Evolutionary conservation across 495 filamentous ascomycete genomes (phyloP).

Genomic region (Penicillium maclennaniae): DNA sequence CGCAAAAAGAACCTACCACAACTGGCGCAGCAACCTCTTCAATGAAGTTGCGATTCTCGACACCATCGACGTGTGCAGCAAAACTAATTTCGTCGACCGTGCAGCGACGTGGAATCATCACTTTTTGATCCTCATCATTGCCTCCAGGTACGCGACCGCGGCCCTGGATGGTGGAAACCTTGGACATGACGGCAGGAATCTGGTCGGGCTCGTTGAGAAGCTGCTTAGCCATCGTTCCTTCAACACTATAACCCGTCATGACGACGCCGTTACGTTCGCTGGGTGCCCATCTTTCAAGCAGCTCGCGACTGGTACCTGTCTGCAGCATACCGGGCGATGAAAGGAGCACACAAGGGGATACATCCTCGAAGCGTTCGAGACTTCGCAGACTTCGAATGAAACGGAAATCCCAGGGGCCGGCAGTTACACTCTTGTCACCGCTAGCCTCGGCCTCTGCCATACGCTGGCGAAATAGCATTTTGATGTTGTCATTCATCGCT

Average conservation of each 20-base stretch:
- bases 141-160: constrained; percentile 45
- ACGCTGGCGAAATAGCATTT: constrained; percentile 77
- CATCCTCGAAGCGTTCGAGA: constrained; percentile 92
- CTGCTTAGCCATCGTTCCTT: constrained; percentile 96
- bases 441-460: constrained; percentile 81
- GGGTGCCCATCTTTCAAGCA: constrained; percentile 93
- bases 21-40: constrained; percentile 87
- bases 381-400: constrained; percentile 87
- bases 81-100: constrained; percentile 91
- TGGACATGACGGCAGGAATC: constrained; percentile 89
- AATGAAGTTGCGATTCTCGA: constrained; percentile 91
- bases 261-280: constrained; percentile 93
- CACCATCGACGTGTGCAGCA: constrained; percentile 95
- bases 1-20: constrained; percentile 59
- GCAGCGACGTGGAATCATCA: constrained; percentile 89
- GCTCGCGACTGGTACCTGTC: constrained; percentile 85
- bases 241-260: constrained; percentile 96
- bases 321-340: constrained; percentile 97
- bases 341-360: constrained; percentile 94
- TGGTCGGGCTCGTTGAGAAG: constrained; percentile 89
- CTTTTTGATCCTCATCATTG: constrained; percentile 64
- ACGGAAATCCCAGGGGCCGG: constrained; percentile 94
- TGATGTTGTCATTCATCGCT: constrained; percentile 99
- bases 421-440: constrained; percentile 63
- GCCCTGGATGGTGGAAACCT: constrained; percentile 53